These are phyloP conservation scores for Euphorbia corollata DNA, from an alignment of 441 rosid genomes.

Conservation along the genomic window DNA sequence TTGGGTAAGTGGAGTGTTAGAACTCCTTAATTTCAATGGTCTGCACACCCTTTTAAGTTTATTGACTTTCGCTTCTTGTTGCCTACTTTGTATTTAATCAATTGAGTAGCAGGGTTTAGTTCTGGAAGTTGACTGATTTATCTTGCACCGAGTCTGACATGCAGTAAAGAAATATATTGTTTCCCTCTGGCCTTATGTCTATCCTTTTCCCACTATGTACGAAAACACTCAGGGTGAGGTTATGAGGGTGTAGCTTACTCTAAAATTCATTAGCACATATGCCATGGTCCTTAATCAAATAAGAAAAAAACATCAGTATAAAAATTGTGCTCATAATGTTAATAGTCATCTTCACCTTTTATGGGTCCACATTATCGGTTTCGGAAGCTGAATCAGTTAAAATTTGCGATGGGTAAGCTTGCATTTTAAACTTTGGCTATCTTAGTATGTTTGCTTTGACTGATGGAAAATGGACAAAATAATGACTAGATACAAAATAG, in stretches of 20 bases:
- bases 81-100: background rate
- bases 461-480: background rate
- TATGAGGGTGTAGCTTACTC: background rate
- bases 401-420: too few species aligned
- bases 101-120: background rate
- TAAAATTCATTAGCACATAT: background rate
- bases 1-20: background rate
- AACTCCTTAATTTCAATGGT: conserved; percentile 10
- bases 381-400: too few species aligned
- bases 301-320: background rate
- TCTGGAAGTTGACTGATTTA: background rate
- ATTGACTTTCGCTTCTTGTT: background rate
- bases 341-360: background rate
- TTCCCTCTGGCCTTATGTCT: background rate
- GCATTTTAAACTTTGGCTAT: background rate
- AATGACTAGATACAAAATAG: background rate
- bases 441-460: background rate
- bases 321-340: background rate
- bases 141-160: background rate
- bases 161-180: background rate
- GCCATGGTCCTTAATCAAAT: background rate
- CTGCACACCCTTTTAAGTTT: background rate
- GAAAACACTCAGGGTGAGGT: background rate
- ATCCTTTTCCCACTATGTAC: background rate
- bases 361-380: background rate